These are phyloP conservation scores for Raphidocelis subcapitata DNA, from an alignment of 139 green algal genomes.

Conservation along the genomic window DNA sequence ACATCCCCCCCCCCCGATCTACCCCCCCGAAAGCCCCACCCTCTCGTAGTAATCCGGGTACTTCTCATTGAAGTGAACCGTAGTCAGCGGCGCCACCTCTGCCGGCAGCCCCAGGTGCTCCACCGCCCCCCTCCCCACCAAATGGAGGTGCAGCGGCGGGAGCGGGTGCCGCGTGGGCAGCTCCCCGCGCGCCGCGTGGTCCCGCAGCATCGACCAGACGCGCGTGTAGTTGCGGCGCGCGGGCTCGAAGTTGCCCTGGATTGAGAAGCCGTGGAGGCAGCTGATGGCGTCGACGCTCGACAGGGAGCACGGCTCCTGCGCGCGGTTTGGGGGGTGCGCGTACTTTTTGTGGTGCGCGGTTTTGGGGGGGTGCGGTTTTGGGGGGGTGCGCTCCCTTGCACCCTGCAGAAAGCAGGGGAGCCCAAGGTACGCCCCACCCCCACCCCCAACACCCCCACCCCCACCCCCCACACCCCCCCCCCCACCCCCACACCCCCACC, in stretches of 20 bases:
- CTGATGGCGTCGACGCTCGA: neutral
- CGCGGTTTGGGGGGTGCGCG: too few species aligned
- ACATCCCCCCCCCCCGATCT: too few species aligned
- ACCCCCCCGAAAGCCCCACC: constrained; percentile 2
- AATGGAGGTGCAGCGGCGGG: constrained; percentile 23
- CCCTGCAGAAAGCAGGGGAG: too few species aligned
- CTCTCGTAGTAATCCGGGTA: constrained; percentile 32
- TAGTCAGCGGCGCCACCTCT: neutral
- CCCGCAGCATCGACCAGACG: constrained; percentile 10
- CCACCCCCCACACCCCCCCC: too few species aligned
- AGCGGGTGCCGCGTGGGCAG: neutral
- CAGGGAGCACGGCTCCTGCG: constrained; percentile 2
- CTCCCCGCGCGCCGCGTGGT: neutral
- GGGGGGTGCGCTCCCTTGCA: neutral
- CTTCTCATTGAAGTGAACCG: constrained; percentile 15
- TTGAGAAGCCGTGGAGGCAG: constrained; percentile 26
- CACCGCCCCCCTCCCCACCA: constrained; percentile 19
- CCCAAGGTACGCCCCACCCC: too few species aligned
- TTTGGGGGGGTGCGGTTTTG: too few species aligned
- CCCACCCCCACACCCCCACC: too few species aligned
- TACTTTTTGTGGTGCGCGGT: too few species aligned
- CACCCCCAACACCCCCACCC: too few species aligned
- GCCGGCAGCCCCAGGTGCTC: constrained; percentile 1
- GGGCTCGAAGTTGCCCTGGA: constrained; percentile 36
- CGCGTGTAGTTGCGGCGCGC: constrained; percentile 25